Base-by-base conservation (phyloP, 208 protist genomes). In the Polymyxa betae region DNA sequence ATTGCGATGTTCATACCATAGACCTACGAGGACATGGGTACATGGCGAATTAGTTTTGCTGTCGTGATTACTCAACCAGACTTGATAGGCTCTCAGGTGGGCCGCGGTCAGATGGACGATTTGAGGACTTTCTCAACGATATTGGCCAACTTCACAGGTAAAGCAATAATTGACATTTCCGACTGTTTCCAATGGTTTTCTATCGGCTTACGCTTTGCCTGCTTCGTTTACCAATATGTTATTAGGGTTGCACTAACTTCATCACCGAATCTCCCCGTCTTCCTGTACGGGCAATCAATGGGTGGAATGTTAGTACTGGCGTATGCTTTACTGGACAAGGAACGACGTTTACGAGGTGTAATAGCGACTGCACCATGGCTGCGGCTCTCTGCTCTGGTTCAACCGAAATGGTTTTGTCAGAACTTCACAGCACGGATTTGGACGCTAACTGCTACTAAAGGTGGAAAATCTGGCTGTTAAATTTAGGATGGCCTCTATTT, bases 11-110 rank as follows among this genome's bases (percentile, higher is more conserved):
- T 40, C 72, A 82, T 82, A 82, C 72, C 5, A 82, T 82, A 35
- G 72, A 82, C n/a, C n/a, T 82, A 12, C 72, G 72, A 82, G 72
- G 72, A 35, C 72, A 82, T 82, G 72, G 72, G 72, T 82, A 40
- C 5, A 43, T 5, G 5, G 5, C n/a, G 5, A 35, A 38, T 35
- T 20, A 45, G n/a, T 40, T 38, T 12, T 5, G 35, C 35, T 12
- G n/a, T 82, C 5, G 10, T 5, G 16, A 35, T 35, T 35, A 45
- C 12, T 5, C 40, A 20, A 40, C 5, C 5, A 82, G 5, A 20
- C 35, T 40, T 35, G 10, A 45, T n/a, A 82, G 72, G 12, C 35
- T 82, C 16, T 82, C 72, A 38, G 72, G 72, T 35, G 72, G 72
- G 35, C 72, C 72, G n/a, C 5, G 72, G 35, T 35, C 72, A 5